Base-by-base conservation (phyloP, 768 basidiomycete genomes). In the Hebeloma cylindrosporum region DNA sequence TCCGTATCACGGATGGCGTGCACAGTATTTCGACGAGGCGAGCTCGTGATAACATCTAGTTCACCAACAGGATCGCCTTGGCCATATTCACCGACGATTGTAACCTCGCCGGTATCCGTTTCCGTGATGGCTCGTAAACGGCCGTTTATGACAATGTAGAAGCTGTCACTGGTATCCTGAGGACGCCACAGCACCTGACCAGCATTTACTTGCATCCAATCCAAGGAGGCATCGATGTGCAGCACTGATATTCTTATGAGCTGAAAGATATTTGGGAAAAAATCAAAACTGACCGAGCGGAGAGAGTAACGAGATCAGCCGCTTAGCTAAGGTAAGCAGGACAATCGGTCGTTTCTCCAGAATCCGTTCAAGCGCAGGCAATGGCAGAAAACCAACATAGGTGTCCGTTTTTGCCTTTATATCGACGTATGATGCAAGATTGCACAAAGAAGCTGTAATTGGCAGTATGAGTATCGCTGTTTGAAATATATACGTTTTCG, bases 1-100 rank as follows among this genome's bases (percentile, higher is more conserved):
- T 99, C 96, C 0, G 93, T 93, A 61, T 99, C 96, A 56, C 96
- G 91, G 52, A 99, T 98, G 5, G 96, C 96, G 66, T 98, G 95
- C 13, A 97, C 83, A 0, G 93, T 98, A 36, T 83, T 94, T 43
- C 86, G 79, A 45, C 96, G 80, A 3, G 80, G 79, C 13, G 85
- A 88, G 55, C 85, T 88, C 6, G 94, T 96, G 58, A 99, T 98
- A 40, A 96, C 96, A 62, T 98, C 96, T 9, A 99, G 75, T 65
- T 99, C 96, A 18, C 96, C 96, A 37, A 98, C 93, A 0, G 90
- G 89, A 59, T 98, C 95, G 7, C 93, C 94, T 65, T 97, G 94
- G 28, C 96, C 96, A 58, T 95, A 95, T 70, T 99, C 96, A 6
- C 83, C 90, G 2, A 87, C 74, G 36, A 97, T 93, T 7, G 78